Evolutionary conservation across 83 land plant species (phyloP).

Genomic region (Isoetes engelmannii): DNA sequence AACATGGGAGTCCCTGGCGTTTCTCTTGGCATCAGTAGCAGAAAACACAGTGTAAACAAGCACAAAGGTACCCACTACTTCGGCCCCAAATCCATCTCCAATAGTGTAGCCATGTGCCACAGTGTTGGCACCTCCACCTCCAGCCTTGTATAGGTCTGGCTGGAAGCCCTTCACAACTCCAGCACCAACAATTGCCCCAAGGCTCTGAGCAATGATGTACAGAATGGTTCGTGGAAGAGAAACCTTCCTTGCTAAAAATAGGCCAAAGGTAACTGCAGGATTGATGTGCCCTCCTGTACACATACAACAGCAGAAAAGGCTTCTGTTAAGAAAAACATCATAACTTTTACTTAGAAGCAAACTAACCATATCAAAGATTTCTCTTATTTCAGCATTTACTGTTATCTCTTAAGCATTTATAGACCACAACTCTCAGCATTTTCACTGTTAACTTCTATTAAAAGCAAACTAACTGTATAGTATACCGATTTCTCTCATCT

Average conservation of each 20-base stretch:
- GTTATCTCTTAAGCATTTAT: too few species aligned
- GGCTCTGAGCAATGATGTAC: neutral
- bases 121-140: slow-evolving; percentile 18
- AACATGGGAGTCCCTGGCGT: slow-evolving; percentile 19
- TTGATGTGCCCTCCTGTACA: slow-evolving; percentile 1
- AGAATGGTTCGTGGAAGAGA: neutral
- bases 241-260: neutral
- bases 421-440: too few species aligned
- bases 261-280: slow-evolving; percentile 4
- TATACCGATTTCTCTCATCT: too few species aligned
- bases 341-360: too few species aligned
- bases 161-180: slow-evolving; percentile 16
- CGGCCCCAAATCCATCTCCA: slow-evolving; percentile 16
- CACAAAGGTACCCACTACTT: slow-evolving; percentile 13
- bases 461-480: too few species aligned
- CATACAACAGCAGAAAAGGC: too few species aligned
- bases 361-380: too few species aligned
- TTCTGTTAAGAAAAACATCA: too few species aligned
- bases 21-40: slow-evolving; percentile 20
- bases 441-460: too few species aligned
- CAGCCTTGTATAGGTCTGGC: slow-evolving; percentile 9
- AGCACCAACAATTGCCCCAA: neutral
- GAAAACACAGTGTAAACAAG: slow-evolving; percentile 1
- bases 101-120: slow-evolving; percentile 19
- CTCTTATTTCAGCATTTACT: too few species aligned